Percentiles rank a stretch among this genome's conserved stretches.
Conservation (phyloP, 768 basidiomycete species). For the Pulveroboletus frians region DNA sequence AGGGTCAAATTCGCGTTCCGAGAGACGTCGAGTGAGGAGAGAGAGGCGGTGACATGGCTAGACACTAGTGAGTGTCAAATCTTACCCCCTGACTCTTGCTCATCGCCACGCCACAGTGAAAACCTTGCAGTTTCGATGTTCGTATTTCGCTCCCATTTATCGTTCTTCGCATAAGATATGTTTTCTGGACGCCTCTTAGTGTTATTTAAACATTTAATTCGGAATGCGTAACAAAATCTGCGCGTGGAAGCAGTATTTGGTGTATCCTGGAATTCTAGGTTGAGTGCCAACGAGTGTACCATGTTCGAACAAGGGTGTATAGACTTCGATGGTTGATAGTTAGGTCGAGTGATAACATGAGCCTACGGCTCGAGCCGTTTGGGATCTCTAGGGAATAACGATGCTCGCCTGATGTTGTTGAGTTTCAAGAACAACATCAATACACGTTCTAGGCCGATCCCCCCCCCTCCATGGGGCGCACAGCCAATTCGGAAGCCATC, state of each 20-base stretch:
- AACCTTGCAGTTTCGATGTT: slow-evolving; percentile 21
- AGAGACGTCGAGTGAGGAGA: slow-evolving; percentile 57
- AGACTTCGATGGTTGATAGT: background rate
- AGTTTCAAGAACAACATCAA: slow-evolving; percentile 97
- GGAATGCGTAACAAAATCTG: slow-evolving; percentile 20
- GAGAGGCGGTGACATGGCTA: slow-evolving; percentile 30
- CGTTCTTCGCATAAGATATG: slow-evolving; percentile 14
- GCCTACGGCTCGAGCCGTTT: slow-evolving; percentile 85
- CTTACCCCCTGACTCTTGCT: background rate
- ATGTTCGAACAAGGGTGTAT: background rate
- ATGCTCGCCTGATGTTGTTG: slow-evolving; percentile 89
- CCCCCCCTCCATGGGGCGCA: slow-evolving; percentile 94
- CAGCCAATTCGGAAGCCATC: slow-evolving; percentile 95
- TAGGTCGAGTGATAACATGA: background rate
- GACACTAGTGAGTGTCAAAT: slow-evolving; percentile 6
- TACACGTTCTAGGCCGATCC: slow-evolving; percentile 92
- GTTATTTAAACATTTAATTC: slow-evolving; percentile 22
- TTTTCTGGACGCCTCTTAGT: slow-evolving; percentile 20
- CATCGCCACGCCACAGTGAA: slow-evolving; percentile 12
- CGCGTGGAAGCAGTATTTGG: slow-evolving; percentile 9
- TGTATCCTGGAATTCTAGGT: slow-evolving; percentile 20
- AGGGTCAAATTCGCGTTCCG: slow-evolving; percentile 41
- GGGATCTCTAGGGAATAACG: slow-evolving; percentile 95
- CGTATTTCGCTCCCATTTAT: slow-evolving; percentile 25
- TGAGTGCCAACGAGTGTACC: slow-evolving; percentile 5